A percentile compares a stretch with the other conserved stretches of the same genome.
phyloP scores from a whole-genome alignment of 805 yeast species.

The Kodamaea sagamina region DNA sequence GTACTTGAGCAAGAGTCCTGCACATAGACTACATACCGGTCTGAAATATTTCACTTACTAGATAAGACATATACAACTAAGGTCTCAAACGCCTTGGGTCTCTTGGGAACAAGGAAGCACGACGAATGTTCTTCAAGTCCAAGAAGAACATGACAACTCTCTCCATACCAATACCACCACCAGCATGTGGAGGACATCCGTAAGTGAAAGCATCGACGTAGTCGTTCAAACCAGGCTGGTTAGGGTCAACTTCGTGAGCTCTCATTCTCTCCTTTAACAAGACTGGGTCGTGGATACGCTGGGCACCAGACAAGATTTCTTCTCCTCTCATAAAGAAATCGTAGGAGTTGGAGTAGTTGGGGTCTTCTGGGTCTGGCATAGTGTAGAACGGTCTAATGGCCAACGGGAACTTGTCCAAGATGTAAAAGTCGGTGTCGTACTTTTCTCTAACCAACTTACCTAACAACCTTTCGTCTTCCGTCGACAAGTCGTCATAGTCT shows the following conservation, averaged over 20 bases:
- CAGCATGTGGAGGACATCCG: conserved; percentile 99
- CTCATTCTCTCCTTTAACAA: conserved; percentile 79
- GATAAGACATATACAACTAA: conserved; percentile 27
- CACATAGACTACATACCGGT: too few species aligned
- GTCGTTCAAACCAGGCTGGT: conserved; percentile 80
- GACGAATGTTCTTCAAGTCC: conserved; percentile 94
- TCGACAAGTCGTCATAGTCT: conserved; percentile 85
- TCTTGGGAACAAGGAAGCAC: conserved; percentile 99
- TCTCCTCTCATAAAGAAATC: conserved; percentile 99
- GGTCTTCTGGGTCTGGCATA: conserved; percentile 94
- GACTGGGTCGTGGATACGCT: conserved; percentile 94
- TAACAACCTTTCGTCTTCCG: conserved; percentile 91
- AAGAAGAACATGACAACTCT: conserved; percentile 98
- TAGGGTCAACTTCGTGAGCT: conserved; percentile 80
- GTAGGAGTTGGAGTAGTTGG: conserved; percentile 93
- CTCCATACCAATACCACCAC: conserved; percentile 99
- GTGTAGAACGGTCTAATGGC: conserved; percentile 98
- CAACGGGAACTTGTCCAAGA: conserved; percentile 96
- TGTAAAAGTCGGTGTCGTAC: conserved; percentile 96
- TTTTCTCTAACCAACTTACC: conserved; percentile 91
- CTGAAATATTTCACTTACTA: too few species aligned
- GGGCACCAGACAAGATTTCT: conserved; percentile 99
- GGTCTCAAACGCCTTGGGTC: conserved; percentile 95
- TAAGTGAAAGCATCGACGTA: conserved; percentile 89
- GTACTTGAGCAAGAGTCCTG: neutral